Conservation (phyloP, 805 yeast genomes). For the Wickerhamomyces bovis region DNA sequence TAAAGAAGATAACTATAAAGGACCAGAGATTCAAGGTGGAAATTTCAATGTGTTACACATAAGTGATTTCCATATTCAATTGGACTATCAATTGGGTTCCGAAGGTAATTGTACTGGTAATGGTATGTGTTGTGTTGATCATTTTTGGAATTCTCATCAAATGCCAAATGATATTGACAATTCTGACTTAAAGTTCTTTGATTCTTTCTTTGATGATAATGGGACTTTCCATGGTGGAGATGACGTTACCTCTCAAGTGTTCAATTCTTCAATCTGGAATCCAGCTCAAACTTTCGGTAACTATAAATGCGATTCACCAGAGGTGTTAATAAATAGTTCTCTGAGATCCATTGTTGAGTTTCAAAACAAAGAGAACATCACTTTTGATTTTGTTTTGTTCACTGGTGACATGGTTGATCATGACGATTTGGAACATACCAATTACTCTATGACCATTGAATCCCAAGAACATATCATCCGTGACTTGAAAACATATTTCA, state of each 20-base stretch:
- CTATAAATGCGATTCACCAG: slow-evolving; percentile 64
- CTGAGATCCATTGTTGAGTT: slow-evolving; percentile 37
- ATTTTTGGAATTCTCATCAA: slow-evolving; percentile 10
- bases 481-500: slow-evolving; percentile 45
- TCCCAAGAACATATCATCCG: slow-evolving; percentile 49
- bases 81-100: slow-evolving; percentile 44
- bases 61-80: slow-evolving; percentile 56
- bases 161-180: slow-evolving; percentile 11
- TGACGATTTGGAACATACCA: slow-evolving; percentile 43
- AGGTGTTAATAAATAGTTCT: slow-evolving; percentile 51
- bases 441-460: slow-evolving; percentile 38
- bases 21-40: slow-evolving; percentile 38
- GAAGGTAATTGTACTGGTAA: slow-evolving; percentile 43
- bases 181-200: slow-evolving; percentile 24
- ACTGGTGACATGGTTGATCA: slow-evolving; percentile 76
- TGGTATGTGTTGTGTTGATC: slow-evolving; percentile 55
- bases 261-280: slow-evolving; percentile 33
- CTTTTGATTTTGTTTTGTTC: slow-evolving; percentile 57
- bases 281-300: slow-evolving; percentile 61
- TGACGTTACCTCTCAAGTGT: slow-evolving; percentile 18
- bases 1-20: slow-evolving; percentile 35
- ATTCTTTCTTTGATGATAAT: slow-evolving; percentile 26
- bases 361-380: slow-evolving; percentile 26
- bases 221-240: slow-evolving; percentile 29
- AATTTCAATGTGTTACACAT: slow-evolving; percentile 58